Evolutionary conservation across 768 basidiomycete species (phyloP), one percentile per base, ranked within the genome.

Genomic region (Termitomyces sp.): DNA sequence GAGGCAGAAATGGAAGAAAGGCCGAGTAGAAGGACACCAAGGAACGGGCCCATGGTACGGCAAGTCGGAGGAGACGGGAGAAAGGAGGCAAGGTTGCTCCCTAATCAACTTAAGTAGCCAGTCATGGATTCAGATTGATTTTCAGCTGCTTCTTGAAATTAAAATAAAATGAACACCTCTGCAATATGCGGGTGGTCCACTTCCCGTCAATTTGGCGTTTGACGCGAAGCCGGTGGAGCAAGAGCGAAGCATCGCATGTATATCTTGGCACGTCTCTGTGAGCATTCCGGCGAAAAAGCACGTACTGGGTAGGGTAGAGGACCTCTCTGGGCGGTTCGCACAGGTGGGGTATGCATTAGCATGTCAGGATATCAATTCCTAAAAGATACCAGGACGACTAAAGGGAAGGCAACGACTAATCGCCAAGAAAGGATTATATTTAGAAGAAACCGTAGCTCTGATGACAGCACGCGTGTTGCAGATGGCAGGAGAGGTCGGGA

Each of bases 1-100:
- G 72, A 63, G 47, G 76, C 64, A 18, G 76, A 61, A 23, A 68
- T 68, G 50, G 73, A 26, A 44, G 75, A 69, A 63, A 73, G 56
- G 50, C 68, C 46, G 58, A 66, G 68, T 67, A 70, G 43, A 47
- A 62, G 67, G 49, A 61, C 32, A 51, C 58, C 62, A 33, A 57
- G 60, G 46, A 57, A 57, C 52, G 61, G 58, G 61, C 48, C 56
- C 62, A 62, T 59, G 38, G 36, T 9, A 59, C 57, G 46, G 55
- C 47, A 23, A 44, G 48, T 46, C n/a, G 51, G 16, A 28, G 49
- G 55, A 41, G 32, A 59, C 55, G 23, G 40, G 35, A 47, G 41
- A 46, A 43, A 36, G 20, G 43, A 52, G 47, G 2, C n/a, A 32
- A 20, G 1, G 3, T 2, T 1, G 18, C 3, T 41, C 28, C 53